Conservation (phyloP, 2,329 filamentous ascomycete species). For the Lasiodiplodia sp. region DNA sequence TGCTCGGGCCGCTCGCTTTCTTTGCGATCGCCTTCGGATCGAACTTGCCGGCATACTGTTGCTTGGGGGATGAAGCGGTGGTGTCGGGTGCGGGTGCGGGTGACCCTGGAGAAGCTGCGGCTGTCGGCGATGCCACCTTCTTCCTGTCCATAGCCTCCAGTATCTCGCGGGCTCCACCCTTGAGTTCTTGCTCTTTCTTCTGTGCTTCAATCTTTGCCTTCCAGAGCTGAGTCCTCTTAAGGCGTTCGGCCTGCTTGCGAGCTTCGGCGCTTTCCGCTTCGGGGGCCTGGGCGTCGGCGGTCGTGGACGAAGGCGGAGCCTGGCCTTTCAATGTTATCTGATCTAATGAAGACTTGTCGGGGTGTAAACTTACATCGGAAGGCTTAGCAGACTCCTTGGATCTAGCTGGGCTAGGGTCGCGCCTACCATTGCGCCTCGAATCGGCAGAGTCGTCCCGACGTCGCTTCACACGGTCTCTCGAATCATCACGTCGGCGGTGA, state of each 20-base stretch:
- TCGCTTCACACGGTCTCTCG: constrained; percentile 69
- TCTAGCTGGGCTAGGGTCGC: constrained; percentile 36
- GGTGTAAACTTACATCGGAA: constrained; percentile 19
- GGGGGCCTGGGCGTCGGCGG: not conserved
- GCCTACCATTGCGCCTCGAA: constrained; percentile 37
- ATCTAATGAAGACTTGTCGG: not conserved
- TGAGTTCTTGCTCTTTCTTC: constrained; percentile 65
- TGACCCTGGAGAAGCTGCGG: constrained; percentile 39
- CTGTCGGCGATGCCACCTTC: constrained; percentile 47
- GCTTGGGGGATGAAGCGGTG: constrained; percentile 40
- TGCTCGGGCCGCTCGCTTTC: constrained; percentile 67
- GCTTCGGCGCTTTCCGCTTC: constrained; percentile 15
- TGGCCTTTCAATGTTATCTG: constrained; percentile 2
- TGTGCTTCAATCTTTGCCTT: constrained; percentile 79
- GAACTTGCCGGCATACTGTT: constrained; percentile 78
- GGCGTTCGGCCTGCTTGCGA: constrained; percentile 74
- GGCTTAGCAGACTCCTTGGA: constrained; percentile 18
- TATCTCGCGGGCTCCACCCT: constrained; percentile 66
- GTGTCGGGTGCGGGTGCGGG: constrained; percentile 36
- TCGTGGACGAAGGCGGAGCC: constrained; percentile 15
- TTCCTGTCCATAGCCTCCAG: constrained; percentile 78
- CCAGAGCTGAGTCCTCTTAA: constrained; percentile 43
- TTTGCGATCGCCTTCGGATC: constrained; percentile 87
- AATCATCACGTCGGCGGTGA: constrained; percentile 75
- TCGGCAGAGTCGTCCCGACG: constrained; percentile 68